Conservation (phyloP, 768 basidiomycete species). For the Boletellus sp. region DNA sequence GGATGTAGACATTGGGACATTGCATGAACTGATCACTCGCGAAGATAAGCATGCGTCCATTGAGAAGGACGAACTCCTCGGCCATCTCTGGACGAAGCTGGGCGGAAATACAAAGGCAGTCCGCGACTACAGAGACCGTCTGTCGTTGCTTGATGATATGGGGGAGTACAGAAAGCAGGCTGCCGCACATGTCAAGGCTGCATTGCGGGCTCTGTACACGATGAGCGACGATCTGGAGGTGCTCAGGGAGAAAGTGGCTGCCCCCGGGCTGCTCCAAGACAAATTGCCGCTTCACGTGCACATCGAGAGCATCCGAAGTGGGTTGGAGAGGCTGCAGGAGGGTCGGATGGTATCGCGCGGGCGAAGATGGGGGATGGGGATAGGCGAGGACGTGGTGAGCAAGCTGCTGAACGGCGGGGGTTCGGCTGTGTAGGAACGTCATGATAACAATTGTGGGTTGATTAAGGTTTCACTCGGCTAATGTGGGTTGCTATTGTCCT, state of each 20-base stretch:
- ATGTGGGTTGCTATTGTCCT: conserved; percentile 23
- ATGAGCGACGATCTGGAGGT: conserved; percentile 78
- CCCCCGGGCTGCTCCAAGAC: conserved; percentile 59
- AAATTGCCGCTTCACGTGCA: conserved; percentile 69
- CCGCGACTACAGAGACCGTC: conserved; percentile 48
- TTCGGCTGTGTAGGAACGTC: conserved; percentile 2
- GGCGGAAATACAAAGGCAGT: conserved; percentile 56
- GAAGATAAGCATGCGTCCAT: conserved; percentile 48
- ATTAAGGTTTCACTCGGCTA: conserved; percentile 4
- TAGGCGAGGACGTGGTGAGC: conserved; percentile 38
- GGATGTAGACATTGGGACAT: conserved; percentile 52
- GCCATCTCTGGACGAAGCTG: conserved; percentile 64
- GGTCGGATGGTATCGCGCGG: conserved; percentile 51
- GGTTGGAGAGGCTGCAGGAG: conserved; percentile 55
- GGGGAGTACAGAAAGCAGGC: conserved; percentile 59
- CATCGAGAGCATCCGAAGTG: conserved; percentile 64
- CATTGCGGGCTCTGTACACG: conserved; percentile 55
- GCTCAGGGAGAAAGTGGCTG: conserved; percentile 65
- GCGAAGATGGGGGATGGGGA: conserved; percentile 43
- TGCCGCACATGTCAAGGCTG: conserved; percentile 59
- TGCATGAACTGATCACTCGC: conserved; percentile 58
- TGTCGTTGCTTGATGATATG: conserved; percentile 52
- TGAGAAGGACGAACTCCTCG: conserved; percentile 53
- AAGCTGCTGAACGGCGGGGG: conserved; percentile 18
- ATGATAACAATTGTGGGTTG: background rate